Evolutionary conservation across 1,139 yeast genomes (phyloP).

Genomic region (Yamadazyma triangularis): DNA sequence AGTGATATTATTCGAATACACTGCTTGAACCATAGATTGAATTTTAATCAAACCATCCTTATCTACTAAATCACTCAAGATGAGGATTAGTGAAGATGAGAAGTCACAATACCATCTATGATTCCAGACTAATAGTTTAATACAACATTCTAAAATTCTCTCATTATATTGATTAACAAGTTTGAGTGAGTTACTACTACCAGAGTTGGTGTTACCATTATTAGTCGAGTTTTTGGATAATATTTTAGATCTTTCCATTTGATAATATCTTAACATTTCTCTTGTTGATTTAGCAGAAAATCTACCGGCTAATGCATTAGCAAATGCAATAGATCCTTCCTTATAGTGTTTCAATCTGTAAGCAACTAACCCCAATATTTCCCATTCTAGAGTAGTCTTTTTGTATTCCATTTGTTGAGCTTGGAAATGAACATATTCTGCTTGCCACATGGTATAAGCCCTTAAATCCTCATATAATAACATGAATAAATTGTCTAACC

Average conservation of each 20-base stretch:
- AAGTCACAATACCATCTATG: constrained; percentile 97
- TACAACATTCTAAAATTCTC: constrained; percentile 63
- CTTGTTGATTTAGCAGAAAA: constrained; percentile 79
- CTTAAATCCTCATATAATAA: constrained; percentile 84
- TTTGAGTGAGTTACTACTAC: constrained; percentile 33
- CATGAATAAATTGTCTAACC: constrained; percentile 89
- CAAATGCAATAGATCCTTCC: constrained; percentile 80
- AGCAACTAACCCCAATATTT: constrained; percentile 79
- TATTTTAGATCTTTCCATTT: constrained; percentile 39
- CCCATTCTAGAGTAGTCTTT: constrained; percentile 92
- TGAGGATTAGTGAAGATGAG: constrained; percentile 58
- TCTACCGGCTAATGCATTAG: constrained; percentile 70
- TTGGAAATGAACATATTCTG: constrained; percentile 62
- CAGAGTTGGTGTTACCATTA: constrained; percentile 9
- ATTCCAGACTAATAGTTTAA: constrained; percentile 85
- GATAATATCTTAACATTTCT: constrained; percentile 66
- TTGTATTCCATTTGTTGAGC: constrained; percentile 70
- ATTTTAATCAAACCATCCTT: constrained; percentile 78
- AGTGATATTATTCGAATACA: constrained; percentile 45
- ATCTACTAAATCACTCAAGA: constrained; percentile 58
- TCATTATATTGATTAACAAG: constrained; percentile 50
- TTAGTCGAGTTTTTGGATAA: constrained; percentile 25
- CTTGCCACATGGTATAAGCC: constrained; percentile 87
- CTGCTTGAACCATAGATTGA: constrained; percentile 70
- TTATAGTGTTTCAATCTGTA: constrained; percentile 72